A percentile compares a stretch with the other conserved stretches of the same genome.
Evolutionary conservation across 805 yeast species (phyloP).

Genomic region (Candida boleticola): DNA sequence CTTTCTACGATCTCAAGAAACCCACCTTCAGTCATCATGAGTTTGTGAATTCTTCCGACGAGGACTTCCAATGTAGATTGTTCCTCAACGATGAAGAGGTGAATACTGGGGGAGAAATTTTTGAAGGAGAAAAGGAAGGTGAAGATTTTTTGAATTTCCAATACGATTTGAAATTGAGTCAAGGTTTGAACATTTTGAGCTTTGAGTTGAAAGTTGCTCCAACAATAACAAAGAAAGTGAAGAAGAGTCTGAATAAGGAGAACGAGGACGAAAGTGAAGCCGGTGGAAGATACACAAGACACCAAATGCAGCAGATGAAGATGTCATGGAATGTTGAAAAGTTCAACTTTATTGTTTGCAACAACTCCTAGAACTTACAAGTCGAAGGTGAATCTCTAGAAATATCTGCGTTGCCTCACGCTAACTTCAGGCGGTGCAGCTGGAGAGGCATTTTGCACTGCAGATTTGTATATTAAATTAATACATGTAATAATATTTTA

Average conservation of each 20-base stretch:
- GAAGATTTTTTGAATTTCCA: conserved; percentile 22
- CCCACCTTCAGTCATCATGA: conserved; percentile 35
- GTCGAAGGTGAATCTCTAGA: too few species aligned
- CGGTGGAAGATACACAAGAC: conserved; percentile 43
- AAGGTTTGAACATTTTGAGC: conserved; percentile 38
- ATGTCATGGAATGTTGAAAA: conserved; percentile 47
- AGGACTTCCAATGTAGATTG: conserved; percentile 41
- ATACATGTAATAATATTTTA: not conserved
- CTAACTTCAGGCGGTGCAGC: too few species aligned
- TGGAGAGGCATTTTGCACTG: too few species aligned
- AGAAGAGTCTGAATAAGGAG: conserved; percentile 20
- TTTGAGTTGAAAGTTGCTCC: conserved; percentile 45
- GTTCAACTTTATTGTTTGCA: conserved; percentile 28
- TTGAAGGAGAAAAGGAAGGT: conserved; percentile 24
- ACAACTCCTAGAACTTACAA: not conserved
- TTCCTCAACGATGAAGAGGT: conserved; percentile 40
- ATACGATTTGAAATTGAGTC: conserved; percentile 38
- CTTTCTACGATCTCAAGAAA: conserved; percentile 29
- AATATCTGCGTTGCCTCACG: too few species aligned
- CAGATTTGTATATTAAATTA: too few species aligned
- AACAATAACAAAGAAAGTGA: conserved; percentile 33
- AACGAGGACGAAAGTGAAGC: conserved; percentile 22
- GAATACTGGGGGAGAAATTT: conserved; percentile 27
- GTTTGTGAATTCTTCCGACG: conserved; percentile 30
- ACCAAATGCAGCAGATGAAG: conserved; percentile 43